Conservation (phyloP, 2,329 filamentous ascomycete species). For the Fusarium graminum region DNA sequence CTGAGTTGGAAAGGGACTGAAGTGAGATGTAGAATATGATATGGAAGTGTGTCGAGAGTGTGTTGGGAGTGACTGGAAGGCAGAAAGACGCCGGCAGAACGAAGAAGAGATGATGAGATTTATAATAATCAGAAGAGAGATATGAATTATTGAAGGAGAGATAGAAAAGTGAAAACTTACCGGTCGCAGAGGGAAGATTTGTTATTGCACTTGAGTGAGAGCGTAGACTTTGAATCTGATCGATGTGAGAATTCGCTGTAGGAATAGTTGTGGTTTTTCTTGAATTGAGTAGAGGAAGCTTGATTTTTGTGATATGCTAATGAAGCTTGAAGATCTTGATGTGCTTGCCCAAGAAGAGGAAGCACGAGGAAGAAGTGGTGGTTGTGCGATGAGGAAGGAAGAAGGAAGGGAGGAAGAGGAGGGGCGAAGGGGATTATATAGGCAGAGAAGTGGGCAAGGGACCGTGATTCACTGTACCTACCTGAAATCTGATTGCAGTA, state of each 20-base stretch:
- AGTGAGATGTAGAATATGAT: neutral
- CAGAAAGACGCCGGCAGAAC: neutral
- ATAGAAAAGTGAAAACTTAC: conserved; percentile 24
- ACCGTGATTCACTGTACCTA: conserved; percentile 36
- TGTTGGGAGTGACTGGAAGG: neutral
- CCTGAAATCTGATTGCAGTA: neutral
- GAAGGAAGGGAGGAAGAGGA: conserved; percentile 20
- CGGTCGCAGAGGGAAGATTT: conserved; percentile 11
- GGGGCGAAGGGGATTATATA: conserved; percentile 18
- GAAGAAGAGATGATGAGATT: conserved; percentile 2
- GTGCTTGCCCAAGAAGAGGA: conserved; percentile 24
- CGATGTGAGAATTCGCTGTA: conserved; percentile 19
- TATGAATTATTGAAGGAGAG: neutral
- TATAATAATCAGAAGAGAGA: conserved; percentile 3
- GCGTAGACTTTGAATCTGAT: conserved; percentile 18
- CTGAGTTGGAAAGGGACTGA: neutral
- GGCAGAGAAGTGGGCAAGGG: neutral
- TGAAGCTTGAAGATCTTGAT: conserved; percentile 2
- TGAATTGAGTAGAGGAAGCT: neutral
- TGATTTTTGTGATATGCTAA: conserved; percentile 1
- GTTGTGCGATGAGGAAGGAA: conserved; percentile 28
- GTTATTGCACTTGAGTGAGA: conserved; percentile 3
- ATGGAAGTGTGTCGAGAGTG: conserved; percentile 9
- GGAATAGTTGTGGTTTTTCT: conserved; percentile 1
- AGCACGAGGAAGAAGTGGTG: conserved; percentile 11